These are phyloP conservation scores for Urostyla sp. DNA, from an alignment of 73 alveolate species.

Conservation along the genomic window DNA sequence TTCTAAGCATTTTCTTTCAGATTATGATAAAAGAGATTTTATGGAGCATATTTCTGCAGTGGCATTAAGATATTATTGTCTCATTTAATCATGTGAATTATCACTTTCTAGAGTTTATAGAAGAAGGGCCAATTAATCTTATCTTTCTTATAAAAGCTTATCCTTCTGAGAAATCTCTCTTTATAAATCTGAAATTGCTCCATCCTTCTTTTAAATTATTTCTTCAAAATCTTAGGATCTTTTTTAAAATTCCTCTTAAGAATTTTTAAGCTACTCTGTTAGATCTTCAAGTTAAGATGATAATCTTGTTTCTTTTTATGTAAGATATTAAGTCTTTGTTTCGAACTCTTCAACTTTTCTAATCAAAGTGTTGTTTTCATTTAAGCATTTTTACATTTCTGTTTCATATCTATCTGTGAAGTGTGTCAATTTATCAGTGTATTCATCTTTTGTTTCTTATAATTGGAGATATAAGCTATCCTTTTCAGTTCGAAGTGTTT, in stretches of 20 bases:
- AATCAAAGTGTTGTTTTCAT: conserved; percentile 17
- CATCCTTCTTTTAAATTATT: conserved; percentile 40
- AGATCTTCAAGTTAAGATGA: conserved; percentile 47
- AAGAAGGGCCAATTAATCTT: conserved; percentile 49
- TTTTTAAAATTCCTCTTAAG: not conserved
- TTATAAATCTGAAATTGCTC: conserved; percentile 27
- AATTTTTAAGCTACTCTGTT: not conserved
- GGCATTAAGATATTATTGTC: conserved; percentile 31
- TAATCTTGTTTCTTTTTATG: conserved; percentile 34
- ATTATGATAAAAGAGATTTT: conserved; percentile 26
- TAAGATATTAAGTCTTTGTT: conserved; percentile 3
- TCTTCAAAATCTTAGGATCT: conserved; percentile 23
- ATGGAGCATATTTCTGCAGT: conserved; percentile 55
- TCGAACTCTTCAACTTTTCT: not conserved
- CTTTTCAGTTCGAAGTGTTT: too few relatives aligned
- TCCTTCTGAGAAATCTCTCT: conserved; percentile 43
- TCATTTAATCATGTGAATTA: conserved; percentile 15
- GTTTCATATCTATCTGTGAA: conserved; percentile 24
- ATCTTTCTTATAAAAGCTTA: conserved; percentile 25
- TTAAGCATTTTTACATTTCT: not conserved
- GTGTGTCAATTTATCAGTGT: conserved; percentile 15
- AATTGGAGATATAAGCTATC: too few relatives aligned
- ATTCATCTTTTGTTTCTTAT: conserved; percentile 52
- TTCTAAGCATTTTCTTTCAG: conserved; percentile 37
- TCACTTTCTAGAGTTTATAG: conserved; percentile 54